Conservation (phyloP, 768 basidiomycete genomes). For the Naganishia kalamii region DNA sequence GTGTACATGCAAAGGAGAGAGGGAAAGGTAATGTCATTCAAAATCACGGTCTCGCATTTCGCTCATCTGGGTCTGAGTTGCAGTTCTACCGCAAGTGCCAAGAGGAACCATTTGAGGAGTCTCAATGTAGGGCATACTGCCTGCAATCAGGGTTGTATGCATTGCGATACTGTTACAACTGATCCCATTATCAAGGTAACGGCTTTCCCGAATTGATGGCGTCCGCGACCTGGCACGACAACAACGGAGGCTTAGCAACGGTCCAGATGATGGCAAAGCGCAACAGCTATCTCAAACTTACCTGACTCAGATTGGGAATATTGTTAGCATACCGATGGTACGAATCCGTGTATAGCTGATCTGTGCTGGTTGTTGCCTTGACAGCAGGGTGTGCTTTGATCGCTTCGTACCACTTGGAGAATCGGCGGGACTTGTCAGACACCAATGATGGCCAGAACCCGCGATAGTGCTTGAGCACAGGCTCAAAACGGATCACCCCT, state of each 20-base stretch:
- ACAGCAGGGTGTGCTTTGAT: slow-evolving; percentile 12
- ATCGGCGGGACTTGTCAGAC: slow-evolving; percentile 8
- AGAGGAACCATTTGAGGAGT: slow-evolving; percentile 6
- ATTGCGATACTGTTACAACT: neutral
- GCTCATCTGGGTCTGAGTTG: neutral
- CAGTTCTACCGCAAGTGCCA: slow-evolving; percentile 21
- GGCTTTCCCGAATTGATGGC: slow-evolving; percentile 15
- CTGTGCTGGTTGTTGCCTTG: slow-evolving; percentile 16
- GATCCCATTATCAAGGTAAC: too few relatives aligned
- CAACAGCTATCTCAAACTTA: neutral
- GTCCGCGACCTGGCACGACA: slow-evolving; percentile 7
- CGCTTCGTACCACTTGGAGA: slow-evolving; percentile 15
- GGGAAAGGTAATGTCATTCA: slow-evolving; percentile 22
- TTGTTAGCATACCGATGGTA: slow-evolving; percentile 21
- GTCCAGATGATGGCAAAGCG: neutral
- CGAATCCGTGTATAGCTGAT: slow-evolving; percentile 15
- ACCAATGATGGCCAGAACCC: slow-evolving; percentile 6
- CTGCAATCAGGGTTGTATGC: neutral
- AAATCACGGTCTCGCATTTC: neutral
- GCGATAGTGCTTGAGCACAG: slow-evolving; percentile 16
- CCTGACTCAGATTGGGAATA: slow-evolving; percentile 19
- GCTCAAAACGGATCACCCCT: slow-evolving; percentile 19
- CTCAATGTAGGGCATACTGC: neutral
- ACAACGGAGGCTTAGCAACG: neutral
- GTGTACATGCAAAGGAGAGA: slow-evolving; percentile 29